Evolutionary conservation across 345 rosid species (phyloP).

Genomic region (Isatis tinctoria): DNA sequence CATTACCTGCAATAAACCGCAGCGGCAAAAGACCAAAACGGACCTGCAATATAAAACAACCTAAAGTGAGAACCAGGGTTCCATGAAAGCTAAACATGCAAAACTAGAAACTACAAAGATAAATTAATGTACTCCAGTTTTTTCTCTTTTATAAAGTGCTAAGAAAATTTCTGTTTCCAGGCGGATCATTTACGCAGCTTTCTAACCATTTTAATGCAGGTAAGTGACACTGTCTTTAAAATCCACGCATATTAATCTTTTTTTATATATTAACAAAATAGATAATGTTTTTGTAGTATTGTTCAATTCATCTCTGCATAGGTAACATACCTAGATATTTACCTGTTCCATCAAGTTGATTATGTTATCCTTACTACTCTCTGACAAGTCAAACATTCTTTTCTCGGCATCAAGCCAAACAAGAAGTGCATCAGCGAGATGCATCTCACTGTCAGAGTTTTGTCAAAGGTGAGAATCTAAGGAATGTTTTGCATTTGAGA

Average conservation of each 20-base stretch:
- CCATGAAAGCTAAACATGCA: neutral
- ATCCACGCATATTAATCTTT: no score
- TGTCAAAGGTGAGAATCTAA: slow-evolving; percentile 34
- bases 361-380: slow-evolving; percentile 26
- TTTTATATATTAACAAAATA: no score
- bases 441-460: slow-evolving; percentile 61
- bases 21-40: slow-evolving; percentile 57
- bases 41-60: slow-evolving; percentile 42
- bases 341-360: slow-evolving; percentile 58
- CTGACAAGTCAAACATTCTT: slow-evolving; percentile 28
- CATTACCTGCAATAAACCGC: slow-evolving; percentile 69
- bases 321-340: slow-evolving; percentile 5
- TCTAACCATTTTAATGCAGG: no score
- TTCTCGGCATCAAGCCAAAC: slow-evolving; percentile 51
- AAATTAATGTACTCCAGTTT: no score
- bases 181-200: no score
- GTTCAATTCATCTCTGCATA: neutral
- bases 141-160: no score
- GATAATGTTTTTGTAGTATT: neutral
- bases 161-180: no score
- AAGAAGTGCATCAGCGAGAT: slow-evolving; percentile 62
- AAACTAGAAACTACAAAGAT: neutral
- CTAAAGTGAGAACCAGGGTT: slow-evolving; percentile 18
- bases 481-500: slow-evolving; percentile 1
- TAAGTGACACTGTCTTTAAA: no score